Percentiles rank a stretch among this genome's conserved stretches.
Conservation (phyloP, 805 yeast genomes). For the Saccharomyces jurei region DNA sequence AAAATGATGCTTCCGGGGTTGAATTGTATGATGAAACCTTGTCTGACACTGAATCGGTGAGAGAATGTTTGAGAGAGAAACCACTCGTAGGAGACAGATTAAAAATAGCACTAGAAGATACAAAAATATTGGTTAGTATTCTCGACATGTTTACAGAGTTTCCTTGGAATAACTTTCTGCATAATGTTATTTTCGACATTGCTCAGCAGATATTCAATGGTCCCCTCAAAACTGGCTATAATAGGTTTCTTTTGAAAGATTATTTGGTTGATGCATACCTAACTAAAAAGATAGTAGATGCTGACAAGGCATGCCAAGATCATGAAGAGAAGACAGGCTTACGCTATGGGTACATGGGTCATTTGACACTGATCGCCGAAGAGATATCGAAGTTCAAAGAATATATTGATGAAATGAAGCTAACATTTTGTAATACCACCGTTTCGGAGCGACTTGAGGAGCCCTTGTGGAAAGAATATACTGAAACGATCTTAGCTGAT, state of each 20-base stretch:
- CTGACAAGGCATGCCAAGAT: conserved; percentile 50
- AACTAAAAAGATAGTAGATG: conserved; percentile 54
- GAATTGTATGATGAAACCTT: conserved; percentile 5
- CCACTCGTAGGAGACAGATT: conserved; percentile 66
- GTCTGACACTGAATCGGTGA: conserved; percentile 26
- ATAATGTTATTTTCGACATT: conserved; percentile 75
- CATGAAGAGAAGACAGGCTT: conserved; percentile 55
- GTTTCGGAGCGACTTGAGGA: conserved; percentile 22
- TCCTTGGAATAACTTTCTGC: conserved; percentile 80
- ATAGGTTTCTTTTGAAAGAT: conserved; percentile 52
- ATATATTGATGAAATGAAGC: conserved; percentile 34
- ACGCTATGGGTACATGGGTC: conserved; percentile 94
- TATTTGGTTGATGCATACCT: conserved; percentile 51
- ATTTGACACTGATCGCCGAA: conserved; percentile 83
- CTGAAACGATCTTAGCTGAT: conserved; percentile 71
- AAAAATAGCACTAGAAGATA: conserved; percentile 59
- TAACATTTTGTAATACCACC: conserved; percentile 18
- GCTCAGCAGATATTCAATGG: conserved; percentile 78
- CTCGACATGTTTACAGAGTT: conserved; percentile 57
- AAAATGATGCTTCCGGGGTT: background rate
- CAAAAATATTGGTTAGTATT: conserved; percentile 49
- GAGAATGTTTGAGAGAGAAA: conserved; percentile 36
- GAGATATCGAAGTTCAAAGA: conserved; percentile 83
- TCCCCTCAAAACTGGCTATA: conserved; percentile 58
- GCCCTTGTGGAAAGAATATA: conserved; percentile 66